Evolutionary conservation across 2,329 filamentous ascomycete genomes (phyloP).

Genomic region (Ophiosphaerella narmari): DNA sequence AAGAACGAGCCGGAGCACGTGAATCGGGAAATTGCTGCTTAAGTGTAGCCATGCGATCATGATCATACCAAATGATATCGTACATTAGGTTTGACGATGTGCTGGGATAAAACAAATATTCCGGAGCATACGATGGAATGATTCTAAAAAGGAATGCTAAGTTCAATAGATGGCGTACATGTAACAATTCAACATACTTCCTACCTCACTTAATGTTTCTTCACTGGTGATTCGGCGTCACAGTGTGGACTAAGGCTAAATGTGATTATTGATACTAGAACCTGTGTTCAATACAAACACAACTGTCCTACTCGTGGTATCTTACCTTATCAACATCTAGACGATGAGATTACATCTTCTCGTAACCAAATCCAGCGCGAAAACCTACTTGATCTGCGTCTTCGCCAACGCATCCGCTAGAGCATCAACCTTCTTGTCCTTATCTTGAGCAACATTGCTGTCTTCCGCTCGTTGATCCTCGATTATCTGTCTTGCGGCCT

Average conservation of each 20-base stretch:
- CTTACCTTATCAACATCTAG: background rate
- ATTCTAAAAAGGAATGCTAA: no score
- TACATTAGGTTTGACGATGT: no score
- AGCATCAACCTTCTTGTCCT: conserved; percentile 80
- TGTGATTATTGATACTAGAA: background rate
- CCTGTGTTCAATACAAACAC: background rate
- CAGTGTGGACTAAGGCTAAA: no score
- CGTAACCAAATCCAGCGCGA: background rate
- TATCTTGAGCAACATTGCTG: conserved; percentile 70
- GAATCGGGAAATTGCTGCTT: background rate
- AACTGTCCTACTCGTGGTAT: background rate
- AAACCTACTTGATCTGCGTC: conserved; percentile 54
- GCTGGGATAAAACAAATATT: conserved; percentile 4
- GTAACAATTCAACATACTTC: no score
- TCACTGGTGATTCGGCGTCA: no score
- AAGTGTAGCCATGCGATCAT: background rate
- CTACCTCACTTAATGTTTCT: no score
- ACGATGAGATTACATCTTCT: background rate
- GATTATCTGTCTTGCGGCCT: conserved; percentile 59
- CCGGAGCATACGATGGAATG: no score
- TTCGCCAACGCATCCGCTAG: conserved; percentile 77
- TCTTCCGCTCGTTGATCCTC: conserved; percentile 74
- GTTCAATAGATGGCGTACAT: no score
- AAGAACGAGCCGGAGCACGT: background rate
- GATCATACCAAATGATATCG: no score